Percentiles rank a stretch among this genome's conserved stretches.
Evolutionary conservation across 2,329 filamentous ascomycete genomes (phyloP).

Genomic region (Xylaria sp.): DNA sequence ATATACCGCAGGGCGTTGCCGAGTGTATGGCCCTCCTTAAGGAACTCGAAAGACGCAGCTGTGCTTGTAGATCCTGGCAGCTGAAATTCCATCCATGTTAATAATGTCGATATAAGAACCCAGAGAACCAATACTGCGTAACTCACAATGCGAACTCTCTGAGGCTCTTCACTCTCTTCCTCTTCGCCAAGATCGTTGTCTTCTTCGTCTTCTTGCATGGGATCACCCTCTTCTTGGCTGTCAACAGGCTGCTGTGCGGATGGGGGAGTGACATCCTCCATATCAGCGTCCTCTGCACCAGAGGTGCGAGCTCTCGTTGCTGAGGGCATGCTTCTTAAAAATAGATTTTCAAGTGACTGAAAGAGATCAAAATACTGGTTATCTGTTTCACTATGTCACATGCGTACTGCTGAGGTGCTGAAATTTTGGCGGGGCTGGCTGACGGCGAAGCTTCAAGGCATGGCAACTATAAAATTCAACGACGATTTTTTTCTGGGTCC

Average conservation of each 20-base stretch:
- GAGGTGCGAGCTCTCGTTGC: constrained; percentile 39
- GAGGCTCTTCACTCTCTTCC: constrained; percentile 62
- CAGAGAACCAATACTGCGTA: constrained; percentile 3
- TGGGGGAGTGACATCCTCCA: constrained; percentile 47
- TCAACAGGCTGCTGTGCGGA: constrained; percentile 55
- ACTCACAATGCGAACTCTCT: constrained; percentile 71
- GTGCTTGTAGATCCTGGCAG: constrained; percentile 85
- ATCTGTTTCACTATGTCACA: not conserved
- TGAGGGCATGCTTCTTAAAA: constrained; percentile 40
- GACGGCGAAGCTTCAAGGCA: constrained; percentile 15
- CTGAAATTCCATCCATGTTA: constrained; percentile 57
- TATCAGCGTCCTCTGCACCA: constrained; percentile 44
- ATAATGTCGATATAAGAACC: constrained; percentile 13
- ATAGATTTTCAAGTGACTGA: not conserved
- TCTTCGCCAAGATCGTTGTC: constrained; percentile 53
- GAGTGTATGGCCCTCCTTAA: constrained; percentile 92
- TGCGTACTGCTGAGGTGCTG: constrained; percentile 4
- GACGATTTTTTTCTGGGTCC: constrained; percentile 27
- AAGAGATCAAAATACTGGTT: not conserved
- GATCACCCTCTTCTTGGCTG: constrained; percentile 47
- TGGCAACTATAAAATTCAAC: constrained; percentile 29
- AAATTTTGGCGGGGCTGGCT: constrained; percentile 35
- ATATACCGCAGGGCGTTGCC: constrained; percentile 94
- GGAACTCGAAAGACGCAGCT: constrained; percentile 94
- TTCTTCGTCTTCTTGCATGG: constrained; percentile 49